Conservation (phyloP, 2,329 filamentous ascomycete genomes). For the Cytospora mali region DNA sequence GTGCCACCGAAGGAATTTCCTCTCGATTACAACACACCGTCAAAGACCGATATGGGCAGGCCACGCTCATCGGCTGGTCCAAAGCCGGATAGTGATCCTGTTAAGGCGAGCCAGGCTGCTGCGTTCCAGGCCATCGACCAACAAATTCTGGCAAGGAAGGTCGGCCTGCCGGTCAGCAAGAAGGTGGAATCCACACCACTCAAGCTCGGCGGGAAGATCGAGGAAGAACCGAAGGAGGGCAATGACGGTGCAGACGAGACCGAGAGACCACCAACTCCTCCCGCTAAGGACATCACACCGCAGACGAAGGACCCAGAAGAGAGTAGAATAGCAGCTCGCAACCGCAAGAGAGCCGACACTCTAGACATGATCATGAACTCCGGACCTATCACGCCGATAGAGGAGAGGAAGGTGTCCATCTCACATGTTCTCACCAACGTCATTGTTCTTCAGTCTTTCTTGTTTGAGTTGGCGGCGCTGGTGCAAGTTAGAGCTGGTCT, state of each 20-base stretch:
- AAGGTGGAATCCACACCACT: slow-evolving; percentile 52
- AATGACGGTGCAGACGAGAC: slow-evolving; percentile 19
- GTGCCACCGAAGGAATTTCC: slow-evolving; percentile 49
- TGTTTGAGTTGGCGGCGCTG: slow-evolving; percentile 74
- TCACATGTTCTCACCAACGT: slow-evolving; percentile 81
- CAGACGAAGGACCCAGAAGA: slow-evolving; percentile 5
- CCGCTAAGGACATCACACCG: slow-evolving; percentile 26
- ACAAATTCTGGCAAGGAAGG: slow-evolving; percentile 58
- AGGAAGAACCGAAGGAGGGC: slow-evolving; percentile 27
- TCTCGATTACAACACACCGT: slow-evolving; percentile 40
- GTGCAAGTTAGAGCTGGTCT: slow-evolving; percentile 74
- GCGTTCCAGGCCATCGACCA: slow-evolving; percentile 68
- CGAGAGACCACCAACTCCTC: slow-evolving; percentile 23
- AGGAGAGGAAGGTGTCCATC: slow-evolving; percentile 61
- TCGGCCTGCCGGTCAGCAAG: slow-evolving; percentile 50
- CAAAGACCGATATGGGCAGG: slow-evolving; percentile 36
- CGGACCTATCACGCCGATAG: slow-evolving; percentile 21
- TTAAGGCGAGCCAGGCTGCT: slow-evolving; percentile 55
- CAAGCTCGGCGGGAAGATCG: slow-evolving; percentile 42
- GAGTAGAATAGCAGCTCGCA: not conserved
- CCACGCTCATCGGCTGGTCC: slow-evolving; percentile 44
- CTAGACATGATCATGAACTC: not conserved
- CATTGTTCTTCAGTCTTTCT: slow-evolving; percentile 77
- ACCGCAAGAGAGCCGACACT: slow-evolving; percentile 26
- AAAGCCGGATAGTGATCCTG: slow-evolving; percentile 36